A percentile compares a stretch with the other conserved stretches of the same genome.
phyloP scores from a whole-genome alignment of 768 basidiomycete species.

The Phlebiopsis flavidoalba region DNA sequence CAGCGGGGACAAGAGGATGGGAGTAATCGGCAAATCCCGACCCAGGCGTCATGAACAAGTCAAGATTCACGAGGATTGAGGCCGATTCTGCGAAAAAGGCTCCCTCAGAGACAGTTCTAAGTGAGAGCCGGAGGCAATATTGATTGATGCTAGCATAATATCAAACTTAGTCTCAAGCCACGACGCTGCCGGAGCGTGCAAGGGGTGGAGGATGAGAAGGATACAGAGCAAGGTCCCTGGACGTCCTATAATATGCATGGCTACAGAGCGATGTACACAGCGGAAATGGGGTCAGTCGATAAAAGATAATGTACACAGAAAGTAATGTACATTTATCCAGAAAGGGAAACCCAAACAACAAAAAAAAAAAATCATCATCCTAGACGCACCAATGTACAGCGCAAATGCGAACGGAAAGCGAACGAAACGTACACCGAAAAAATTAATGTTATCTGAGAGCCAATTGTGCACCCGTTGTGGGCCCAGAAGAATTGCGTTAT shows the following conservation, averaged over 20 bases:
- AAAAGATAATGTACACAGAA: constrained; percentile 2
- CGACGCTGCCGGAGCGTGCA: not conserved
- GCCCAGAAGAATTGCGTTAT: constrained; percentile 41
- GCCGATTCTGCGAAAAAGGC: not conserved
- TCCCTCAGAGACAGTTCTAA: not conserved
- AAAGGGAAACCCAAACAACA: too few relatives aligned
- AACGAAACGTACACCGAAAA: not conserved
- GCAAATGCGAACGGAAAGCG: not conserved
- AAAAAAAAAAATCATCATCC: too few relatives aligned
- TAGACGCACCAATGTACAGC: constrained; percentile 3
- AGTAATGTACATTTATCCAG: constrained; percentile 2
- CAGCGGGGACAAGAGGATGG: not conserved
- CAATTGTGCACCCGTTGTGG: constrained; percentile 10
- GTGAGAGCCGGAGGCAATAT: not conserved
- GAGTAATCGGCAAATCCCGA: constrained; percentile 10
- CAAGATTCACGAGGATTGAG: not conserved
- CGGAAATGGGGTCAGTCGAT: not conserved
- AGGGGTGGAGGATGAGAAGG: not conserved
- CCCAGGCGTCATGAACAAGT: constrained; percentile 2
- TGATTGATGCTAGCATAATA: not conserved
- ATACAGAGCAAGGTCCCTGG: not conserved
- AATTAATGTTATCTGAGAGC: constrained; percentile 9
- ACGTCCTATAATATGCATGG: not conserved
- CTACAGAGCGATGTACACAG: constrained; percentile 10
- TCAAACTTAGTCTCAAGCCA: not conserved